These are phyloP conservation scores for Alternaria arbusti DNA, from an alignment of 2,329 filamentous ascomycete species.

Conservation along the genomic window DNA sequence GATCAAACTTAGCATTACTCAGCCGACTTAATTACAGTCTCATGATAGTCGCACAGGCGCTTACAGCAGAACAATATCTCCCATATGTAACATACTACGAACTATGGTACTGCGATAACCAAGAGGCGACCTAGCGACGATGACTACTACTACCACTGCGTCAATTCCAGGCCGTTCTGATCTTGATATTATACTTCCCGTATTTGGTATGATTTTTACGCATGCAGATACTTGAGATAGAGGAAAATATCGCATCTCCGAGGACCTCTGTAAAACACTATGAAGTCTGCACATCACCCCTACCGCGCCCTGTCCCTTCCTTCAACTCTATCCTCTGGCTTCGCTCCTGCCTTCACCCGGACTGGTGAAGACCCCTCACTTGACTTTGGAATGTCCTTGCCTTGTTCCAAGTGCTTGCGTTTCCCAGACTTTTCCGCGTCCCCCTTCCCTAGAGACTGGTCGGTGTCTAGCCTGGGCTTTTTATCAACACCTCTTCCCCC, in stretches of 20 bases:
- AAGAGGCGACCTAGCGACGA: too few relatives aligned
- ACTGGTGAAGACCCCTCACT: not conserved
- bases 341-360: not conserved
- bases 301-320: not conserved
- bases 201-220: too few relatives aligned
- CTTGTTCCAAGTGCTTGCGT: too few relatives aligned
- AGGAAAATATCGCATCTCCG: too few relatives aligned
- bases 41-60: not conserved
- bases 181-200: too few relatives aligned
- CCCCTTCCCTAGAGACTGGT: not conserved
- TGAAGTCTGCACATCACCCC: not conserved
- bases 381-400: too few relatives aligned
- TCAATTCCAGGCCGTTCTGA: too few relatives aligned
- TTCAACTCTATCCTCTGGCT: not conserved
- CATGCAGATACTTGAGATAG: too few relatives aligned
- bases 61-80: not conserved
- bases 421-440: not conserved
- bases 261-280: not conserved
- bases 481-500: not conserved
- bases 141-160: too few relatives aligned
- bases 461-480: not conserved
- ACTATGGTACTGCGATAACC: too few relatives aligned
- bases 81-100: not conserved
- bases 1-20: not conserved
- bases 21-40: not conserved